Evolutionary conservation across 2,329 filamentous ascomycete genomes (phyloP), one percentile per base, ranked within the genome.

Genomic region (Colletotrichum magnum): DNA sequence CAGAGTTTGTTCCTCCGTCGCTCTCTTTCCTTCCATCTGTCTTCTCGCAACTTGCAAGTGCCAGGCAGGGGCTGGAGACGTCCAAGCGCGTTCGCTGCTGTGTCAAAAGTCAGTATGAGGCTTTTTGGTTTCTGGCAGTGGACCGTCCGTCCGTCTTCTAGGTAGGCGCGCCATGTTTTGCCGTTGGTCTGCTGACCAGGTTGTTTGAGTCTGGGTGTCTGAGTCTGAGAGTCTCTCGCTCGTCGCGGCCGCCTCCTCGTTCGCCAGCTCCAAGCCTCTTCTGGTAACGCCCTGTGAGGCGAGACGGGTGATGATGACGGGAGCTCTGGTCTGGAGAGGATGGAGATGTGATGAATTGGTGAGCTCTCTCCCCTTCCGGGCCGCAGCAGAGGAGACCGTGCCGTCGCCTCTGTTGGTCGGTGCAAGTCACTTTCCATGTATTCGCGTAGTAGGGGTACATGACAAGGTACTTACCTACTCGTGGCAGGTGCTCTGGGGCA

Each of bases 181-280:
- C 47, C 16, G 28, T 28, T 64, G 65, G 65, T 68, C 60, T 64
- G 60, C 24, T 64, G 53, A 54, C 65, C 54, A 21, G 47, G 47
- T 16, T 53, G 53, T 54, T 54, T 54, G 60, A 58, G 47, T 36
- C 32, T 36, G 32, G 32, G 32, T 36, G 7, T 68, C 59, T 48
- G 45, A 64, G 39, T n/a, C 52, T 68, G 24, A 48, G 47, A 36
- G 32, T 36, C 32, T 48, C 36, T 54, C n/a, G 53, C 28, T 58
- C 52, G 4, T 58, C 41, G 12, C 52, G 60, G 59, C 10, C 32
- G 32, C 32, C 32, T 36, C 41, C 36, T 58, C 39, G 65, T 36
- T 58, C 47, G 39, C 45, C 41, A 54, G 43, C 52, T 68, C 60
- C 60, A 58, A 68, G 52, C 64, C 64, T 68, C 47, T 64, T 53